Base-by-base conservation (phyloP, 768 basidiomycete genomes). In the Lactifluus hygrophoroides region DNA sequence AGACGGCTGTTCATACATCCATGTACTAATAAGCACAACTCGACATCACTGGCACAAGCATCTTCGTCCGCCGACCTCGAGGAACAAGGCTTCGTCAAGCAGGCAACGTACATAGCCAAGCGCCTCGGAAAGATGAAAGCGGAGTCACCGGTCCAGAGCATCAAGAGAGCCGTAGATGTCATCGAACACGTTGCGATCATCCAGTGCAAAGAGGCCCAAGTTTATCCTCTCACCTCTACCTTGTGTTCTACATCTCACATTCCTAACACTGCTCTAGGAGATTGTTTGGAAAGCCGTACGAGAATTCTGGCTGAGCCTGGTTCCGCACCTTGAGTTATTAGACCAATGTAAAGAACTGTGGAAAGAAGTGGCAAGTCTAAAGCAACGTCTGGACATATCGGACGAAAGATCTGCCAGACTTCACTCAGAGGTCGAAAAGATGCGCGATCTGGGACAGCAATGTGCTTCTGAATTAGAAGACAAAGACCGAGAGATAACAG, bases 231-330 rank as follows among this genome's bases (percentile, higher is more conserved):
- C 14, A 4, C 23, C 23, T 13, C 37, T 38, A 21, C 3, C 10
- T 45, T 13, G 8, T 40, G 6, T n/a, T 3, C 7, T 49, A 28
- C 13, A 25, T 54, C 58, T 49, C 27, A 54, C 40, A 21, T 30
- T 13, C 30, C 35, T 35, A 16, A 32, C 16, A 44, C 32, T 3
- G 28, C 28, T 32, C 5, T 19, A 60, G 59, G 59, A 51, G 38
- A 50, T 60, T 14, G 27, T 60, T 21, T 60, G 59, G 59, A 45
- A 44, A 19, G 54, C 59, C 16, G 59, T 60, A 44, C 53, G 49
- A 42, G 54, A 56, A 34, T 60, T 56, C 11, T 60, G 53, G 59
- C 49, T 51, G 5, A 45, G n/a, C 14, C 42, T 60, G 27, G 43
- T 46, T 14, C 10, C 19, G 17, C 30, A 34, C 48, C 37, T 51